Evolutionary conservation across 129 eudicot genomes (phyloP).

Genomic region (Lactuca sativa): DNA sequence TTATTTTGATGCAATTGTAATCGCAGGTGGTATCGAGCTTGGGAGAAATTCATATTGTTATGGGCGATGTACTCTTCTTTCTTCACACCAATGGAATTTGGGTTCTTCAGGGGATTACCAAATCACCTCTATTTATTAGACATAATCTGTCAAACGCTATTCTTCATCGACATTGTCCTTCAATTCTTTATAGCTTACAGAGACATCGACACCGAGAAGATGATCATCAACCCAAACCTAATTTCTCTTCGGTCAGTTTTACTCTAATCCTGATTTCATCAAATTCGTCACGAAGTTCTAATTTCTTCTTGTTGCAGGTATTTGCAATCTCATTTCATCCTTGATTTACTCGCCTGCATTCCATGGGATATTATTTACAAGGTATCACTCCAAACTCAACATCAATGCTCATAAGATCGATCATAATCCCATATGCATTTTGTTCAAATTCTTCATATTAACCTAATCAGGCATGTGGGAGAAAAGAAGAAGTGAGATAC

Average conservation of each 20-base stretch:
- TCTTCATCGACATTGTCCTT: slow-evolving; percentile 55
- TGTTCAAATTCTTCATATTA: background rate
- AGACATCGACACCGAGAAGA: background rate
- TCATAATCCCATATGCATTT: background rate
- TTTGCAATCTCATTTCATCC: background rate
- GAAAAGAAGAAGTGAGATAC: slow-evolving; percentile 67
- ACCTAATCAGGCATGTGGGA: slow-evolving; percentile 48
- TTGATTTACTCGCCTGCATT: background rate
- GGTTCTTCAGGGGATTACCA: slow-evolving; percentile 73
- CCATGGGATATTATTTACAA: background rate
- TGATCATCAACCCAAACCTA: background rate
- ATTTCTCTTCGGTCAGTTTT: background rate
- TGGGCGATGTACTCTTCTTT: slow-evolving; percentile 77
- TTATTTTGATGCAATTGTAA: slow-evolving; percentile 23
- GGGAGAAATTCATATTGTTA: slow-evolving; percentile 40
- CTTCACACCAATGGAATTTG: slow-evolving; percentile 84
- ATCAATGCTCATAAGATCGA: no score
- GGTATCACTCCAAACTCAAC: background rate
- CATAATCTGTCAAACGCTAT: slow-evolving; percentile 53
- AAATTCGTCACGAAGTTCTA: background rate
- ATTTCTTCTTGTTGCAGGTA: background rate
- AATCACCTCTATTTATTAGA: slow-evolving; percentile 53
- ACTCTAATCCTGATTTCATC: no score
- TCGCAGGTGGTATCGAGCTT: slow-evolving; percentile 59
- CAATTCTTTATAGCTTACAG: slow-evolving; percentile 48